A percentile compares a stretch with the other conserved stretches of the same genome.
Evolutionary conservation across 2,329 filamentous ascomycete species (phyloP).

Genomic region (Reticulascus tulasneorum): DNA sequence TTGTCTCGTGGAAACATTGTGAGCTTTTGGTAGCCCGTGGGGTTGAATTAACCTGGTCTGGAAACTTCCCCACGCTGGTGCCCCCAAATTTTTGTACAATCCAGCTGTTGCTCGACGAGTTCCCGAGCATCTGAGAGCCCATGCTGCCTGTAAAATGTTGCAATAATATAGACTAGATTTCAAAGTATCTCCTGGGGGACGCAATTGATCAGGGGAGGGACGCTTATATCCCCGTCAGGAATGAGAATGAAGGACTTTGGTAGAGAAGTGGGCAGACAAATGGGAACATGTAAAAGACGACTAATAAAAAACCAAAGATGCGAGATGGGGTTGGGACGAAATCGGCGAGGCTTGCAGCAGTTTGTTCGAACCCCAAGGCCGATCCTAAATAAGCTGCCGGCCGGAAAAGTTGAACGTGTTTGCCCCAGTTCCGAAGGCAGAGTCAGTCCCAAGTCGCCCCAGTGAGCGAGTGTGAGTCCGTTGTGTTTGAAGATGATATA

Average conservation of each 20-base stretch:
- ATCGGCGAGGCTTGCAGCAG: slow-evolving; percentile 12
- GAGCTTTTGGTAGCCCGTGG: slow-evolving; percentile 11
- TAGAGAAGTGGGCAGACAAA: not conserved
- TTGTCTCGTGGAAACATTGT: slow-evolving; percentile 24
- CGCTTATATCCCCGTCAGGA: no score
- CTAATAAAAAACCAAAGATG: slow-evolving; percentile 6
- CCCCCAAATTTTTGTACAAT: slow-evolving; percentile 94
- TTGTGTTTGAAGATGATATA: no score
- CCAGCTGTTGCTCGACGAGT: slow-evolving; percentile 55
- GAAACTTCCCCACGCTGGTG: slow-evolving; percentile 93
- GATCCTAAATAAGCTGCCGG: no score
- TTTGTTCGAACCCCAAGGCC: not conserved
- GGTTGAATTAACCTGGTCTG: slow-evolving; percentile 53
- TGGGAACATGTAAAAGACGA: not conserved
- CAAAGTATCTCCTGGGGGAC: no score
- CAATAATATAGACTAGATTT: no score
- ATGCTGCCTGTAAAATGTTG: slow-evolving; percentile 3
- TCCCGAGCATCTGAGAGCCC: slow-evolving; percentile 18
- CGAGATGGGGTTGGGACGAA: slow-evolving; percentile 14
- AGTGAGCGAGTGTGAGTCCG: no score
- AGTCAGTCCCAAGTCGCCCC: no score
- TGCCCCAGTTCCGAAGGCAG: no score
- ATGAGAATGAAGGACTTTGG: not conserved
- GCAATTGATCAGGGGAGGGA: no score
- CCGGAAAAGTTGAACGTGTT: no score